Evolutionary conservation across 495 filamentous ascomycete species (phyloP).

Genomic region (Talaromyces liani): DNA sequence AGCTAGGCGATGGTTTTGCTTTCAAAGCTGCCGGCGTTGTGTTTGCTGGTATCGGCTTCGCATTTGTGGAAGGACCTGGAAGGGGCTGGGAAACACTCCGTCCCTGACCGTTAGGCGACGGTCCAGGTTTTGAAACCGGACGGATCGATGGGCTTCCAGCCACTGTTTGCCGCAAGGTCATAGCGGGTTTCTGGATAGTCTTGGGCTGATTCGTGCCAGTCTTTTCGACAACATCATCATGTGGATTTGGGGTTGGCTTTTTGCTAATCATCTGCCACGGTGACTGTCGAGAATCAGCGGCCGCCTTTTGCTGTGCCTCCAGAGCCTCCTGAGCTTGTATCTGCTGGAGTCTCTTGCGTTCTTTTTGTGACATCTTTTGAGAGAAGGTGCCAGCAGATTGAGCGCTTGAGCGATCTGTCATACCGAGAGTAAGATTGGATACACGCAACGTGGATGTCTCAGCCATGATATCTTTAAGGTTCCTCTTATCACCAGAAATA

Average conservation of each 20-base stretch:
- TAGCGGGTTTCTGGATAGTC: conserved; percentile 37
- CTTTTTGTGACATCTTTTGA: conserved; percentile 76
- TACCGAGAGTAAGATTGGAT: conserved; percentile 67
- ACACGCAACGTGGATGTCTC: conserved; percentile 56
- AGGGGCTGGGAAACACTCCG: conserved; percentile 23
- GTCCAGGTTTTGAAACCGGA: conserved; percentile 18
- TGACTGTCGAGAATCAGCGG: conserved; percentile 39
- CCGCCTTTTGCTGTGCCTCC: conserved; percentile 37
- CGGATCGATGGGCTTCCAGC: conserved; percentile 39
- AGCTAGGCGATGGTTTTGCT: background rate
- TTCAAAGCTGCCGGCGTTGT: conserved; percentile 13
- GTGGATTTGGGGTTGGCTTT: conserved; percentile 13
- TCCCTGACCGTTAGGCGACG: conserved; percentile 11
- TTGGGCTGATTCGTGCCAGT: conserved; percentile 18
- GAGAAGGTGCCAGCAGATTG: conserved; percentile 26
- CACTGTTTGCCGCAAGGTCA: conserved; percentile 58
- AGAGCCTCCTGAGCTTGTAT: conserved; percentile 52
- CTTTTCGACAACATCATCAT: conserved; percentile 16
- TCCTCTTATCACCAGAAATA: conserved; percentile 55
- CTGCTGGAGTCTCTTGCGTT: conserved; percentile 76
- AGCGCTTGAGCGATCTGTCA: conserved; percentile 39
- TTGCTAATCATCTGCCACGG: conserved; percentile 62
- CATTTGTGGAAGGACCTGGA: conserved; percentile 15
- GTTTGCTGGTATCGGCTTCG: conserved; percentile 13
- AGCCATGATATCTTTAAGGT: conserved; percentile 77